phyloP scores from a whole-genome alignment of 2,329 filamentous ascomycete species.

The Coniochaeta sp. region DNA sequence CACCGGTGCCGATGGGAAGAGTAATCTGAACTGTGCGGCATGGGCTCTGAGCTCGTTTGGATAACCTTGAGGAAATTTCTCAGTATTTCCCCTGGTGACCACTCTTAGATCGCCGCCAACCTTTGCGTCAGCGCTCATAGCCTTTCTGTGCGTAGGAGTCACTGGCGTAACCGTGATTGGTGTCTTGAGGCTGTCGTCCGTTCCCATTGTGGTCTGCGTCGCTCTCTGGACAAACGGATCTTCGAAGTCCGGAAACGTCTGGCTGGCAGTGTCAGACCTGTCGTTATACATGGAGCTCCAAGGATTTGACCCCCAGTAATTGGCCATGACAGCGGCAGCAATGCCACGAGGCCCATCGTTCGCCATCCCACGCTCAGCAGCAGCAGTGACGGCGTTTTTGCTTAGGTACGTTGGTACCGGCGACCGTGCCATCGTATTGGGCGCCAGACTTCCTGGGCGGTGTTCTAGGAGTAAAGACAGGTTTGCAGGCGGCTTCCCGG shows the following conservation, averaged over 20 bases:
- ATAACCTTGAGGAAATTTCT: slow-evolving; percentile 67
- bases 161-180: background rate
- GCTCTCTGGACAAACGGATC: slow-evolving; percentile 30
- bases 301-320: slow-evolving; percentile 85
- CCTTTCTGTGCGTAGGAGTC: slow-evolving; percentile 29
- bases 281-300: slow-evolving; percentile 45
- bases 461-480: slow-evolving; percentile 34
- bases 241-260: slow-evolving; percentile 19
- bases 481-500: slow-evolving; percentile 7
- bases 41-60: slow-evolving; percentile 77
- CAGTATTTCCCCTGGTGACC: slow-evolving; percentile 27
- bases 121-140: slow-evolving; percentile 34
- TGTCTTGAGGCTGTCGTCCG: background rate
- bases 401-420: slow-evolving; percentile 81
- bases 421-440: slow-evolving; percentile 73
- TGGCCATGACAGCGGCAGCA: slow-evolving; percentile 82
- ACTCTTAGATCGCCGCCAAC: slow-evolving; percentile 7
- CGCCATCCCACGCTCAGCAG: slow-evolving; percentile 63
- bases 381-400: slow-evolving; percentile 74
- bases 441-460: slow-evolving; percentile 62
- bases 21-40: slow-evolving; percentile 84
- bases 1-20: slow-evolving; percentile 74
- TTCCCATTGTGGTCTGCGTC: slow-evolving; percentile 21
- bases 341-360: slow-evolving; percentile 60
- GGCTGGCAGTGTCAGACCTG: slow-evolving; percentile 14